A percentile compares a stretch with the other conserved stretches of the same genome.
These are phyloP conservation scores for Trametes hirsuta DNA, from an alignment of 1,284 basidiomycete genomes.

Conservation along the genomic window DNA sequence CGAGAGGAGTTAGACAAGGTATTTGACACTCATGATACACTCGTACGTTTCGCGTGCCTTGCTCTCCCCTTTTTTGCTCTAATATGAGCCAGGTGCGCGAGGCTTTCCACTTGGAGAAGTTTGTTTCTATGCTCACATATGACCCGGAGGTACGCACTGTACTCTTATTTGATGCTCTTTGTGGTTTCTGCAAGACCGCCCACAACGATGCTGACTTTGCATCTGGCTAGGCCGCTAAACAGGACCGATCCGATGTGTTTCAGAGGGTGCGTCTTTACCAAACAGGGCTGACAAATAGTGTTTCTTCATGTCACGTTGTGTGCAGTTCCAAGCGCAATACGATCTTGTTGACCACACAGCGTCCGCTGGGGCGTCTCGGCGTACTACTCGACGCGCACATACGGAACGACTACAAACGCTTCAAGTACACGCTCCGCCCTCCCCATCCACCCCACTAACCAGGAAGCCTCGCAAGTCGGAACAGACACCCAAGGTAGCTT, in stretches of 20 bases:
- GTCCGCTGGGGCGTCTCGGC: slow-evolving; percentile 54
- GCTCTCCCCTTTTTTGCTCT: background rate
- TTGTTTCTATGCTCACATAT: slow-evolving; percentile 72
- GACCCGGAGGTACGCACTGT: slow-evolving; percentile 61
- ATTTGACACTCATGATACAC: slow-evolving; percentile 71
- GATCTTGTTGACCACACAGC: slow-evolving; percentile 61
- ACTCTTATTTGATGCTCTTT: background rate
- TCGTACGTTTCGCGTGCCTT: slow-evolving; percentile 51
- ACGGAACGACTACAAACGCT: slow-evolving; percentile 44
- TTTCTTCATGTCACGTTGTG: slow-evolving; percentile 21
- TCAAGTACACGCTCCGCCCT: slow-evolving; percentile 15
- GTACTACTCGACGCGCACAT: slow-evolving; percentile 62
- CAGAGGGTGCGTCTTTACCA: slow-evolving; percentile 55
- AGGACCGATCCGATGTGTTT: slow-evolving; percentile 75
- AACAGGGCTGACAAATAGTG: background rate
- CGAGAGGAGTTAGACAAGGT: slow-evolving; percentile 62
- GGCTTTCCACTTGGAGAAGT: slow-evolving; percentile 84
- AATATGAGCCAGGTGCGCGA: slow-evolving; percentile 67
- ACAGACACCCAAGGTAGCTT: slow-evolving; percentile 15
- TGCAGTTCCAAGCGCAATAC: slow-evolving; percentile 64
- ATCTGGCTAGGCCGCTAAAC: slow-evolving; percentile 64
- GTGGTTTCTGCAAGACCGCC: background rate
- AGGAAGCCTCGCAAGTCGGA: slow-evolving; percentile 14
- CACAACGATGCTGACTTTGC: background rate
- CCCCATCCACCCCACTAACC: slow-evolving; percentile 13